phyloP scores from a whole-genome alignment of 441 rosid species.

The Capsella rubella region DNA sequence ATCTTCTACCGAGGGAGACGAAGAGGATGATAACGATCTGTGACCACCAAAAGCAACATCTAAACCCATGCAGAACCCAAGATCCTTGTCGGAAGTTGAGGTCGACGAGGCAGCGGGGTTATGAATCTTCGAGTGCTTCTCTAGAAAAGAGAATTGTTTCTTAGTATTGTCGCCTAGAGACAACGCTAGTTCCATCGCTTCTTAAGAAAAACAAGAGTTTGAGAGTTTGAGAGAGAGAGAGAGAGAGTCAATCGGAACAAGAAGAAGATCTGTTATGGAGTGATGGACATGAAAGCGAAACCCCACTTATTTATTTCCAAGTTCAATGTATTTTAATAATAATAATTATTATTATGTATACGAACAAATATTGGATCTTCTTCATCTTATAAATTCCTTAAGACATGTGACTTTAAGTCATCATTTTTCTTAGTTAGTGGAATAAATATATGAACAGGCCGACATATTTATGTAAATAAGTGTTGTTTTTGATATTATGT shows the following conservation, averaged over 20 bases:
- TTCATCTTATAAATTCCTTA: neutral
- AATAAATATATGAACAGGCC: neutral
- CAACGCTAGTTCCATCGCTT: slow-evolving; percentile 46
- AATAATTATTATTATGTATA: neutral
- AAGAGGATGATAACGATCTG: slow-evolving; percentile 38
- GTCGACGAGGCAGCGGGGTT: slow-evolving; percentile 35
- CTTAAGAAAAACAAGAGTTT: slow-evolving; percentile 24
- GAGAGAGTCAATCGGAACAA: slow-evolving; percentile 6
- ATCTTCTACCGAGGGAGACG: slow-evolving; percentile 37
- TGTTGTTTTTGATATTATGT: neutral
- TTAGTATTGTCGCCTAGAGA: slow-evolving; percentile 45
- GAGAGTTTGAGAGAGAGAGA: slow-evolving; percentile 9
- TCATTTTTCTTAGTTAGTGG: neutral
- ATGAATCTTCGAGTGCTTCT: slow-evolving; percentile 31
- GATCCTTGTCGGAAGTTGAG: slow-evolving; percentile 44
- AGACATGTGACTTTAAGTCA: slow-evolving; percentile 6
- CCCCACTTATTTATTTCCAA: slow-evolving; percentile 46
- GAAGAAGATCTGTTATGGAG: slow-evolving; percentile 35
- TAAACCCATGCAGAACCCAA: slow-evolving; percentile 43
- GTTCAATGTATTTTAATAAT: slow-evolving; percentile 17
- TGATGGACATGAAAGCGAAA: slow-evolving; percentile 36
- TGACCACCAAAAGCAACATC: slow-evolving; percentile 35
- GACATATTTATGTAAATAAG: neutral
- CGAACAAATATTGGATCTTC: neutral
- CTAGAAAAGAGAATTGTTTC: slow-evolving; percentile 38